A percentile compares a stretch with the other conserved stretches of the same genome.
phyloP scores from a whole-genome alignment of 306 rosid genomes.

The Sicyos baderoa region DNA sequence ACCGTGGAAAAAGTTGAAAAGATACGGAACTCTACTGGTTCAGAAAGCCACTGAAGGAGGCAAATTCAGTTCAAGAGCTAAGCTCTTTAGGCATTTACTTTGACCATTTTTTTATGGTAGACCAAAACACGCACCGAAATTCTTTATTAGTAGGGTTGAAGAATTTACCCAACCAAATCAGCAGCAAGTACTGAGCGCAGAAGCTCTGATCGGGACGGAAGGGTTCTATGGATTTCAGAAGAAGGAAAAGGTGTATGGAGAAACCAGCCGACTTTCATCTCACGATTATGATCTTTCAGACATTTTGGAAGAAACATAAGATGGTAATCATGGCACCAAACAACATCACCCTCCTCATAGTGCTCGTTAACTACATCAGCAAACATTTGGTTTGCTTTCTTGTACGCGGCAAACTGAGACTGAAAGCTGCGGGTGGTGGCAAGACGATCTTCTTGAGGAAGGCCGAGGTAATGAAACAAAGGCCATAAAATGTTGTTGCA shows the following conservation, averaged over 20 bases:
- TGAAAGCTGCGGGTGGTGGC: slow-evolving; percentile 94
- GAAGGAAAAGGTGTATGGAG: slow-evolving; percentile 94
- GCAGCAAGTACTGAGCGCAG: slow-evolving; percentile 86
- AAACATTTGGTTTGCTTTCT: slow-evolving; percentile 87
- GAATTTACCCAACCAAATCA: slow-evolving; percentile 76
- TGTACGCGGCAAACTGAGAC: slow-evolving; percentile 79
- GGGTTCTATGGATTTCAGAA: slow-evolving; percentile 80
- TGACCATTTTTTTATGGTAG: background rate
- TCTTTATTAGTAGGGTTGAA: background rate
- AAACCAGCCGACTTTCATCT: slow-evolving; percentile 95
- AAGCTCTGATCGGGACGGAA: slow-evolving; percentile 83
- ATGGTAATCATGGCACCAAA: slow-evolving; percentile 96
- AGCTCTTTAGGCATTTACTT: background rate
- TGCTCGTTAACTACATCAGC: slow-evolving; percentile 75
- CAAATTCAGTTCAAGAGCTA: slow-evolving; percentile 6
- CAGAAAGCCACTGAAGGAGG: background rate
- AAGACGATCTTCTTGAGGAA: slow-evolving; percentile 93
- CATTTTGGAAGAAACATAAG: slow-evolving; percentile 91
- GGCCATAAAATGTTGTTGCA: slow-evolving; percentile 95
- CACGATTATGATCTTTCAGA: slow-evolving; percentile 51
- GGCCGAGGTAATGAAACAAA: slow-evolving; percentile 88
- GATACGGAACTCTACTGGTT: background rate
- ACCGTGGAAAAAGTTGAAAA: background rate
- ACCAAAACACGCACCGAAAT: slow-evolving; percentile 1
- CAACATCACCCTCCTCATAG: slow-evolving; percentile 84